phyloP scores from a whole-genome alignment of 140 eudicot species.

The Cichorium intybus region DNA sequence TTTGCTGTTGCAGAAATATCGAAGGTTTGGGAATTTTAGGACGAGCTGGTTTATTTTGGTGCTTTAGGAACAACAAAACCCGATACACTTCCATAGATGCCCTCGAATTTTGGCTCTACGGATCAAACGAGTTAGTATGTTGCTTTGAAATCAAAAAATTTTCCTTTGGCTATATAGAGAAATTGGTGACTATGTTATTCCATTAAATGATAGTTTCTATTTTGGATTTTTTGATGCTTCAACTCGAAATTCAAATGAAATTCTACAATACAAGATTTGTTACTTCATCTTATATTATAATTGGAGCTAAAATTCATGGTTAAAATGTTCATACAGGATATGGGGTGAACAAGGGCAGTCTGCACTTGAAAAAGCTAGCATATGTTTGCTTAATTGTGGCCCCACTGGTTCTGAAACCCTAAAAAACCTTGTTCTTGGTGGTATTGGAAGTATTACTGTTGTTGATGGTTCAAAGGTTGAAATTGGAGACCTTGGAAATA shows the following conservation, averaged over 20 bases:
- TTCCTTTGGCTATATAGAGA: background rate
- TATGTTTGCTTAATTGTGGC: conserved; percentile 94
- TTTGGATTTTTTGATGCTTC: background rate
- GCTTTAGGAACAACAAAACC: conserved; percentile 4
- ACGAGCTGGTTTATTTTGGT: background rate
- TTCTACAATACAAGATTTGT: too few relatives aligned
- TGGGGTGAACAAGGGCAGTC: conserved; percentile 99
- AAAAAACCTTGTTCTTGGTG: conserved; percentile 95
- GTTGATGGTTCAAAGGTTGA: conserved; percentile 94
- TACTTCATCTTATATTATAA: background rate
- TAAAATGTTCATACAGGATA: conserved; percentile 47
- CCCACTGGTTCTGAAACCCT: conserved; percentile 96
- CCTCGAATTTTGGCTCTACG: background rate
- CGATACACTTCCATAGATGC: background rate
- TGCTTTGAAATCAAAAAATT: background rate
- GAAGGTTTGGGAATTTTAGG: background rate
- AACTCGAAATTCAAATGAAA: too few relatives aligned
- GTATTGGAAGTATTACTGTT: conserved; percentile 89
- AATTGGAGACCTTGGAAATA: conserved; percentile 89
- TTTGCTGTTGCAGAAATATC: background rate
- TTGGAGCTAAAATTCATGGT: background rate
- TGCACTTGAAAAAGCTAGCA: conserved; percentile 92
- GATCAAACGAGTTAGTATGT: background rate
- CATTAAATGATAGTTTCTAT: too few relatives aligned
- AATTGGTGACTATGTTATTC: background rate